phyloP scores from a whole-genome alignment of 1,284 basidiomycete genomes.

The Sparassis latifolia region DNA sequence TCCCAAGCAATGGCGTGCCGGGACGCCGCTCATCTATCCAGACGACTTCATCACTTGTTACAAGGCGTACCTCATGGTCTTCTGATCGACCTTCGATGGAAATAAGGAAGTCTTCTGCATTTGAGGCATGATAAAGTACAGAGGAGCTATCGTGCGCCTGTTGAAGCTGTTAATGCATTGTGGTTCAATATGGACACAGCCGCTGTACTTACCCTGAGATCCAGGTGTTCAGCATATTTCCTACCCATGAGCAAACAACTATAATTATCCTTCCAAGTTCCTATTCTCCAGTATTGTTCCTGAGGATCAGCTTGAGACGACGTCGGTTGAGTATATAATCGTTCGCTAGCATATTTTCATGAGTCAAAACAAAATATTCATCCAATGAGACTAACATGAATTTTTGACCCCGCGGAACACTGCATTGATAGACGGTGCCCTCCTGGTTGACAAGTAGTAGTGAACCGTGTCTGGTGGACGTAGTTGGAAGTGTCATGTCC shows the following conservation, averaged over 20 bases:
- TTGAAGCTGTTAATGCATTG: slow-evolving; percentile 8
- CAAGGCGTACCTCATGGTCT: slow-evolving; percentile 43
- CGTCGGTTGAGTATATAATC: not conserved
- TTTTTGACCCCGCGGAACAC: slow-evolving; percentile 6
- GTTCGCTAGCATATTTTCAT: slow-evolving; percentile 9
- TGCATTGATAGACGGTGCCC: slow-evolving; percentile 39
- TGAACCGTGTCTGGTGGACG: slow-evolving; percentile 6
- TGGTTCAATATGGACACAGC: not conserved
- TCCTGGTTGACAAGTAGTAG: slow-evolving; percentile 35
- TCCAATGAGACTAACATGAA: slow-evolving; percentile 9
- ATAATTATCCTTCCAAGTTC: slow-evolving; percentile 7
- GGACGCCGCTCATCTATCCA: slow-evolving; percentile 63
- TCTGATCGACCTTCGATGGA: slow-evolving; percentile 38
- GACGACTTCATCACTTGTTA: slow-evolving; percentile 52
- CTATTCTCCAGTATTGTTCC: slow-evolving; percentile 27
- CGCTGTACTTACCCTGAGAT: slow-evolving; percentile 38
- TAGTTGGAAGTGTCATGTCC: slow-evolving; percentile 27
- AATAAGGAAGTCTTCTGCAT: slow-evolving; percentile 37
- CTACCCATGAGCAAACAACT: slow-evolving; percentile 27
- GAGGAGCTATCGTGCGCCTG: slow-evolving; percentile 21
- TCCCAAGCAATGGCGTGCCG: slow-evolving; percentile 48
- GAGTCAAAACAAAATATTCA: not conserved
- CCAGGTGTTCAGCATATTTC: slow-evolving; percentile 31
- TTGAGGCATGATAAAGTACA: slow-evolving; percentile 30
- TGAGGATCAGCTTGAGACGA: not conserved